Percentiles rank a stretch among this genome's conserved stretches.
Evolutionary conservation across 75 land plant genomes (phyloP).

Genomic region (Pseudotsuga menziesii): DNA sequence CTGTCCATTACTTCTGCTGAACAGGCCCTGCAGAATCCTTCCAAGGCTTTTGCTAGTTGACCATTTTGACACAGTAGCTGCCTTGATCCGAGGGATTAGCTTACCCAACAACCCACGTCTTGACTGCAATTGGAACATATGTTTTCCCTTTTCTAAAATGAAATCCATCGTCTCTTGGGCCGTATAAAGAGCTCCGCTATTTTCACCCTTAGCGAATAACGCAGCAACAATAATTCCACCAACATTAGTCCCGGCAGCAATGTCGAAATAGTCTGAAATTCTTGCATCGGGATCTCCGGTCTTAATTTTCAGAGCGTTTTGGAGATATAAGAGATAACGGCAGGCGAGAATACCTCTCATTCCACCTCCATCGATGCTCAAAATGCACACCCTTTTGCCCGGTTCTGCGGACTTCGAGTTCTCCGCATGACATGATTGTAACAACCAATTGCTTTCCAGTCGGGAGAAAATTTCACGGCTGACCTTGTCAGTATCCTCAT

Average conservation of each 20-base stretch:
- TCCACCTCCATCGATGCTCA: constrained; percentile 35
- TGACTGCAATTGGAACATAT: constrained; percentile 13
- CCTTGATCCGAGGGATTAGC: too few species aligned
- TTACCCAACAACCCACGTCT: neutral
- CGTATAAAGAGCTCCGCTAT: constrained; percentile 21
- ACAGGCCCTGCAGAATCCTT: constrained; percentile 15
- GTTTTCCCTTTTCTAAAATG: constrained; percentile 18
- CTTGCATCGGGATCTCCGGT: constrained; percentile 25
- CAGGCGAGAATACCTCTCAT: constrained; percentile 33
- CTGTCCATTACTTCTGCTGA: constrained; percentile 14
- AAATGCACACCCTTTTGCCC: constrained; percentile 23
- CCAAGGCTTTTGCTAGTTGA: constrained; percentile 19
- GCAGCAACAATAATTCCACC: constrained; percentile 29
- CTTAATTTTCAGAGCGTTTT: constrained; percentile 15
- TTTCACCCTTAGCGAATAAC: constrained; percentile 20
- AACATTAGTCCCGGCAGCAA: constrained; percentile 29
- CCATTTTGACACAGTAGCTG: neutral
- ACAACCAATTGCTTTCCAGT: neutral
- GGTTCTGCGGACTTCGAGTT: neutral
- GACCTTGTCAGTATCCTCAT: neutral
- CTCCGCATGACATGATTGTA: neutral
- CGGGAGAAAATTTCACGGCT: neutral
- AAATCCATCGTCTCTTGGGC: constrained; percentile 21
- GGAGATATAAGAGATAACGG: constrained; percentile 17
- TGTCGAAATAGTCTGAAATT: constrained; percentile 33